Evolutionary conservation across 1,284 basidiomycete species (phyloP).

Genomic region (Ustilago tritici): DNA sequence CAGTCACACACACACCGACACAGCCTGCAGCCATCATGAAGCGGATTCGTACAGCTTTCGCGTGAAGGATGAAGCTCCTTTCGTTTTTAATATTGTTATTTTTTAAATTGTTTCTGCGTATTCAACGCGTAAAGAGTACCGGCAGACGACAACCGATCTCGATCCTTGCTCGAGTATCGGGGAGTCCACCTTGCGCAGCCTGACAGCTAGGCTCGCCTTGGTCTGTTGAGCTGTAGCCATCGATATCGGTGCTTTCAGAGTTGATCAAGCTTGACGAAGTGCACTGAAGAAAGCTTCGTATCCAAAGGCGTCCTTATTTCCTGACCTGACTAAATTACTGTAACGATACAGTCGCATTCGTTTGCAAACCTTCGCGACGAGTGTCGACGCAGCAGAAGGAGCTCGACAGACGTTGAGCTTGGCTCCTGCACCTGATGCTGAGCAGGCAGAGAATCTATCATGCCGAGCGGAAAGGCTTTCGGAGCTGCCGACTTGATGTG

Average conservation of each 20-base stretch:
- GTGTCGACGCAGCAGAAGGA: not conserved
- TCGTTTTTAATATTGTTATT: not conserved
- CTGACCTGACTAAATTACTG: not conserved
- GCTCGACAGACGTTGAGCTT: not conserved
- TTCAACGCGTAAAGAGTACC: too few relatives aligned
- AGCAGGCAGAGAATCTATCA: not conserved
- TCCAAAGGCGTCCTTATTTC: too few relatives aligned
- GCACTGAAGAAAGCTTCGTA: too few relatives aligned
- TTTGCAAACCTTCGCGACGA: not conserved
- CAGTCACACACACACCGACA: not conserved
- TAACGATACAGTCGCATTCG: not conserved
- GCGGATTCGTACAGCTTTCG: constrained; percentile 1
- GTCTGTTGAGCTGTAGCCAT: too few relatives aligned
- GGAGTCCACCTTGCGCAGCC: too few relatives aligned
- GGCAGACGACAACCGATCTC: too few relatives aligned
- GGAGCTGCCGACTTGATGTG: not conserved
- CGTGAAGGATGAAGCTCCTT: not conserved
- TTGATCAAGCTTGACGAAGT: too few relatives aligned
- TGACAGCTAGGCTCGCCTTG: too few relatives aligned
- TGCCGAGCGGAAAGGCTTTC: not conserved
- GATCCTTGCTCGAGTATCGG: too few relatives aligned
- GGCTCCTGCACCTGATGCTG: not conserved
- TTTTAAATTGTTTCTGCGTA: too few relatives aligned
- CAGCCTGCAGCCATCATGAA: not conserved
- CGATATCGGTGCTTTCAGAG: too few relatives aligned